Evolutionary conservation across 768 basidiomycete genomes (phyloP).

Genomic region (Daedaleopsis nitida): DNA sequence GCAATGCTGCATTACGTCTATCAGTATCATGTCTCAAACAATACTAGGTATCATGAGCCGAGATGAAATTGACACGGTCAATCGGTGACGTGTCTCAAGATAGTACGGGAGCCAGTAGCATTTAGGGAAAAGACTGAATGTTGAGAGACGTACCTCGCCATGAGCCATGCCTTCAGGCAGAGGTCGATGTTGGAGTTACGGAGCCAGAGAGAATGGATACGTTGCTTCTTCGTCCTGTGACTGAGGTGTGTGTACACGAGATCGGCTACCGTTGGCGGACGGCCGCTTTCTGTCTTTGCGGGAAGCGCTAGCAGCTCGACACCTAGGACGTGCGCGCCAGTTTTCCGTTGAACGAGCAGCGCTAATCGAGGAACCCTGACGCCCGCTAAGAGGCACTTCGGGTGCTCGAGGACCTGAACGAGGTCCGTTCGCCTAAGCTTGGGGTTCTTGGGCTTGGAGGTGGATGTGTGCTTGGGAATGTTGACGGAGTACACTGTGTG

Average conservation of each 20-base stretch:
- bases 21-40: constrained; percentile 15
- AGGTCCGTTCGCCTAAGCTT: neutral
- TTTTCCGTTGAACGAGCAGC: neutral
- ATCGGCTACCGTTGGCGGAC: neutral
- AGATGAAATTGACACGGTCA: too few species aligned
- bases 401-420: neutral
- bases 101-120: too few species aligned
- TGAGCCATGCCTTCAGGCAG: constrained; percentile 42
- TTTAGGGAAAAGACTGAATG: too few species aligned
- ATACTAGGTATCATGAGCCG: constrained; percentile 27
- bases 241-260: neutral
- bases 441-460: neutral
- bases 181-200: constrained; percentile 27
- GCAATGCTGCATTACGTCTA: neutral
- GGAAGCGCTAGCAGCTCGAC: neutral
- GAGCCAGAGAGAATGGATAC: constrained; percentile 37
- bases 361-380: neutral
- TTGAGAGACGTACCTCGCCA: constrained; percentile 28
- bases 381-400: neutral
- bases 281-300: too few species aligned
- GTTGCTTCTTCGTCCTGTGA: neutral
- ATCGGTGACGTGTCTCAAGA: too few species aligned
- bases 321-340: neutral
- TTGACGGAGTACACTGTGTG: neutral
- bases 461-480: neutral